Conservation (phyloP, 371 early-diverging fungal genomes). For the Smittium mucronatum region DNA sequence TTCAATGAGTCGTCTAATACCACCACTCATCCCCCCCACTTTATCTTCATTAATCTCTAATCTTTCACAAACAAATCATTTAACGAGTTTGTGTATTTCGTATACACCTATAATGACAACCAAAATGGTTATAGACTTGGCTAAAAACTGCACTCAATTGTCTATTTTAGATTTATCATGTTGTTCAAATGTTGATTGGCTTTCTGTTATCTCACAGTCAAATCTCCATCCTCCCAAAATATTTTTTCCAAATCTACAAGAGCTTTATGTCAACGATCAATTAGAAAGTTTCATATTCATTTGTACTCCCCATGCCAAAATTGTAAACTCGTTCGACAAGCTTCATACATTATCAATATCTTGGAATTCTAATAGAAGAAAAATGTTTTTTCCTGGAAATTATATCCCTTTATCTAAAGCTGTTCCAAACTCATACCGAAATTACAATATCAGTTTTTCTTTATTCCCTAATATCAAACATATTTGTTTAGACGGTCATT, state of each 20-base stretch:
- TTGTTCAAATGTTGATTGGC: conserved; percentile 7
- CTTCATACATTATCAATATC: conserved; percentile 8
- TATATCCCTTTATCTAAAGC: background rate
- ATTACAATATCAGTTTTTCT: background rate
- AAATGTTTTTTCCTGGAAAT: background rate
- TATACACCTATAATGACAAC: background rate
- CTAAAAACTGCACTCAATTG: background rate
- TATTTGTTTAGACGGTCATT: conserved; percentile 8
- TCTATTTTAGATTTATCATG: conserved; percentile 4
- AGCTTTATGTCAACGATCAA: conserved; percentile 9
- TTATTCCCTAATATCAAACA: conserved; percentile 1
- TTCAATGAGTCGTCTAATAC: background rate
- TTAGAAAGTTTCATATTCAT: background rate
- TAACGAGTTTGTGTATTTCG: conserved; percentile 7
- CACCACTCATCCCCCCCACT: background rate
- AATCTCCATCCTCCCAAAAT: background rate
- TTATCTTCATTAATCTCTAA: background rate
- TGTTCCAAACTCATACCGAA: background rate
- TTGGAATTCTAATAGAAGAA: conserved; percentile 11
- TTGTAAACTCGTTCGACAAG: background rate
- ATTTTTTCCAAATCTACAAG: conserved; percentile 7
- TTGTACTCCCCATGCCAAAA: background rate
- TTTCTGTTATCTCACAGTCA: background rate
- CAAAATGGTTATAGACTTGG: conserved; percentile 3
- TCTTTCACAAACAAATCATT: background rate